Percentiles rank a stretch among this genome's conserved stretches.
Evolutionary conservation across 345 rosid species (phyloP).

Genomic region (Brassica incana): DNA sequence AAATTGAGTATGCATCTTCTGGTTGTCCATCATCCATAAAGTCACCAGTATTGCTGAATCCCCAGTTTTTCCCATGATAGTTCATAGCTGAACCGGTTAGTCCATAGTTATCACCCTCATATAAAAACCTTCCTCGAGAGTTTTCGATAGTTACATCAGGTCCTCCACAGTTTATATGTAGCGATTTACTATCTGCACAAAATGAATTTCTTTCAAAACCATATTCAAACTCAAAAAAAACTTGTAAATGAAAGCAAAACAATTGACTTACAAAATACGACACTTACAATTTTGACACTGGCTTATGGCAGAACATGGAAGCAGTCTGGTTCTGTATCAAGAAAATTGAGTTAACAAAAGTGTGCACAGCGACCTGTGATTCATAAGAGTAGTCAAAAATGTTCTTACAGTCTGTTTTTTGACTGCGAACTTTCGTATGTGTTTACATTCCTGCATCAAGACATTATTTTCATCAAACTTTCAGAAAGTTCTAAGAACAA

Average conservation of each 20-base stretch:
- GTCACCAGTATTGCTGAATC: slow-evolving; percentile 43
- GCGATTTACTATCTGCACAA: slow-evolving; percentile 28
- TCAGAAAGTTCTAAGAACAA: not conserved
- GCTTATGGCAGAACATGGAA: slow-evolving; percentile 34
- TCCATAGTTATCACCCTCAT: slow-evolving; percentile 31
- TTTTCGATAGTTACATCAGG: slow-evolving; percentile 33
- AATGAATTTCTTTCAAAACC: not conserved
- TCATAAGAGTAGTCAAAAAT: not conserved
- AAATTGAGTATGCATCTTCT: slow-evolving; percentile 32
- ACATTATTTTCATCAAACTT: not conserved
- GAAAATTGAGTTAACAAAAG: slow-evolving; percentile 10
- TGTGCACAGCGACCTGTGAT: not conserved
- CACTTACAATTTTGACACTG: slow-evolving; percentile 29
- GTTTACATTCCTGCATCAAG: slow-evolving; percentile 35
- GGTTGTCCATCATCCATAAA: slow-evolving; percentile 40
- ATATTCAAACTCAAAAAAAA: not conserved
- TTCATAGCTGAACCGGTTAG: slow-evolving; percentile 19
- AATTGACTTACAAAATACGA: not conserved
- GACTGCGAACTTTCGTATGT: slow-evolving; percentile 33
- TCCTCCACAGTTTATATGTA: slow-evolving; percentile 44
- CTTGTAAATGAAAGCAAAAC: not conserved
- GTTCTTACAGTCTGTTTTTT: slow-evolving; percentile 35
- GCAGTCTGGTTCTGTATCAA: slow-evolving; percentile 31
- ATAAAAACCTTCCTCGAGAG: slow-evolving; percentile 29
- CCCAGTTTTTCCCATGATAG: slow-evolving; percentile 33